Evolutionary conservation across 2,329 filamentous ascomycete species (phyloP).

Genomic region (Myriosclerotinia scirpicola): DNA sequence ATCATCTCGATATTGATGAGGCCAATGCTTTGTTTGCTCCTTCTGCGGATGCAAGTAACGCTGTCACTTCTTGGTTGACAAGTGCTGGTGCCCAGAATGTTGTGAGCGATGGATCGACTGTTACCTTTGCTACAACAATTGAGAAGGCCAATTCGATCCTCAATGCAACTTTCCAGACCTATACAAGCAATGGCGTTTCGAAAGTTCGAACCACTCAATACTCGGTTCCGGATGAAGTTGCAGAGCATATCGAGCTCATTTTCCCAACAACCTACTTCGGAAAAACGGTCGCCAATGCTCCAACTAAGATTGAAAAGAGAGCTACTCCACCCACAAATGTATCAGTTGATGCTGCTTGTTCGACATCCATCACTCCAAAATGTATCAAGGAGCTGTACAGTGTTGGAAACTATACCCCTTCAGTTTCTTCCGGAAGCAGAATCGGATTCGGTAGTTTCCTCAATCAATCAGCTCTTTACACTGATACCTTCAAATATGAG

Average conservation of each 20-base stretch:
- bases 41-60: constrained; percentile 48
- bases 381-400: constrained; percentile 53
- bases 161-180: constrained; percentile 51
- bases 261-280: constrained; percentile 38
- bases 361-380: constrained; percentile 46
- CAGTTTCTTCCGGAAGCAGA: constrained; percentile 47
- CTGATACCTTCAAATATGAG: constrained; percentile 46
- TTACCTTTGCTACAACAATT: constrained; percentile 51
- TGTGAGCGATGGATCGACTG: constrained; percentile 54
- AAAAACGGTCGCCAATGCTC: constrained; percentile 27
- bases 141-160: constrained; percentile 52
- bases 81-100: constrained; percentile 50
- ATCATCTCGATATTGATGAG: constrained; percentile 52
- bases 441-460: constrained; percentile 54
- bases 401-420: constrained; percentile 48
- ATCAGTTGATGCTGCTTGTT: constrained; percentile 31
- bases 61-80: constrained; percentile 56
- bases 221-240: constrained; percentile 34
- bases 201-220: constrained; percentile 35
- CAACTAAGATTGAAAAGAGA: constrained; percentile 14
- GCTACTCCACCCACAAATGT: constrained; percentile 7
- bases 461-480: constrained; percentile 50
- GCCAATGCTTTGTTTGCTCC: constrained; percentile 56
- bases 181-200: constrained; percentile 50
- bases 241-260: constrained; percentile 35